Base-by-base conservation (phyloP, 2,329 filamentous ascomycete species). In the Ramichloridium luteum region DNA sequence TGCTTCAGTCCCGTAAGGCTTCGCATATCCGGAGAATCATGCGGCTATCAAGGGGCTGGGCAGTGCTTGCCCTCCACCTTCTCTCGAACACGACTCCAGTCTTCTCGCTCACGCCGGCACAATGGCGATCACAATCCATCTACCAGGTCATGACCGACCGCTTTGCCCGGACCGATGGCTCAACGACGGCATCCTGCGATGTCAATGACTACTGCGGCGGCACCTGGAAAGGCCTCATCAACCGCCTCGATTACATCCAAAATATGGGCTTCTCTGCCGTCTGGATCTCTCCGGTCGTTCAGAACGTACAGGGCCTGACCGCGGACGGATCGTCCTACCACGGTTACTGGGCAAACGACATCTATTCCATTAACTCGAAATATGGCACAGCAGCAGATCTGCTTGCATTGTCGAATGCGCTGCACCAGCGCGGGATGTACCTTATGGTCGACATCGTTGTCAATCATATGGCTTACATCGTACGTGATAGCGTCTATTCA, bases 81-180 rank as follows among this genome's bases (percentile, higher is more conserved):
- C n/a, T n/a, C n/a, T n/a, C n/a, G n/a, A n/a, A n/a, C n/a, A n/a
- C n/a, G n/a, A n/a, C n/a, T n/a, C n/a, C n/a, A n/a, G n/a, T n/a
- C n/a, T n/a, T n/a, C n/a, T n/a, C n/a, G n/a, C n/a, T 23, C 8
- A 23, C 20, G 20, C 20, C 20, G 8, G 20, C 20, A n/a, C 20
- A 23, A 23, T 23, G 20, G 20, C 20, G 20, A 8, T n/a, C 8
- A n/a, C 8, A 23, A n/a, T 70, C 65, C 27, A 72, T 74, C 34
- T 74, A 74, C 48, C 70, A 73, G 53, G 62, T 67, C 22, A 51
- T 75, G 43, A 72, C 70, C 3, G 70, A 73, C 45, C 65, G 71
- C 2, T 63, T 70, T 36, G 70, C 67, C 4, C 61, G 62, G 6
- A 60, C 53, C 3, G 55, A 59, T 39, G 65, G 62, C 14, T 60